phyloP scores from a whole-genome alignment of 495 filamentous ascomycete species.

The Xylaria sp. region DNA sequence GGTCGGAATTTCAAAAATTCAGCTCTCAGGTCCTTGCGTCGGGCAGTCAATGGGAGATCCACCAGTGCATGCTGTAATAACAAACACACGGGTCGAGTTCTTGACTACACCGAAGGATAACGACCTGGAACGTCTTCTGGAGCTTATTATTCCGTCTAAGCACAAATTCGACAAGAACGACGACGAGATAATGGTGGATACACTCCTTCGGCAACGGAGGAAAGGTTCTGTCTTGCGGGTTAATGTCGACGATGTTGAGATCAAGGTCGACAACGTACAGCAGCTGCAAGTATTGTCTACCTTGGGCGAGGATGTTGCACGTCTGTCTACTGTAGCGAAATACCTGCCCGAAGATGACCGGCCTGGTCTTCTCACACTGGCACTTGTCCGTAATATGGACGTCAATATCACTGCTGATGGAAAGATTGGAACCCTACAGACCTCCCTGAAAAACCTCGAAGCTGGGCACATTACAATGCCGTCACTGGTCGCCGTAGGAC shows the following conservation, averaged over 20 bases:
- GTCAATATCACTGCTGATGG: slow-evolving; percentile 64
- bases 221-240: slow-evolving; percentile 86
- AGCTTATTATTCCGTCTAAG: slow-evolving; percentile 88
- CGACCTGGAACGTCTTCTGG: slow-evolving; percentile 82
- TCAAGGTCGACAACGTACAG: slow-evolving; percentile 62
- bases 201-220: slow-evolving; percentile 83
- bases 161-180: slow-evolving; percentile 85
- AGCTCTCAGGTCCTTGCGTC: slow-evolving; percentile 72
- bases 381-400: slow-evolving; percentile 67
- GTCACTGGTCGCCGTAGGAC: slow-evolving; percentile 74
- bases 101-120: slow-evolving; percentile 72
- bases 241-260: slow-evolving; percentile 65
- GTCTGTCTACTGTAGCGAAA: slow-evolving; percentile 86
- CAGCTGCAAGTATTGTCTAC: slow-evolving; percentile 68
- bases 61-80: slow-evolving; percentile 58
- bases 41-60: slow-evolving; percentile 56
- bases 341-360: slow-evolving; percentile 96
- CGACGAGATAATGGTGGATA: slow-evolving; percentile 95
- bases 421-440: slow-evolving; percentile 68
- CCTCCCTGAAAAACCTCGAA: slow-evolving; percentile 66
- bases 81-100: slow-evolving; percentile 76
- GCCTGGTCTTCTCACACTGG: slow-evolving; percentile 82
- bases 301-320: slow-evolving; percentile 78
- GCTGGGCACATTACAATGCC: slow-evolving; percentile 86
- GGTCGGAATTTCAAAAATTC: slow-evolving; percentile 76